Evolutionary conservation across 208 protist species (phyloP), one percentile per base, ranked within the genome.

Genomic region (Leishmania guyanensis): DNA sequence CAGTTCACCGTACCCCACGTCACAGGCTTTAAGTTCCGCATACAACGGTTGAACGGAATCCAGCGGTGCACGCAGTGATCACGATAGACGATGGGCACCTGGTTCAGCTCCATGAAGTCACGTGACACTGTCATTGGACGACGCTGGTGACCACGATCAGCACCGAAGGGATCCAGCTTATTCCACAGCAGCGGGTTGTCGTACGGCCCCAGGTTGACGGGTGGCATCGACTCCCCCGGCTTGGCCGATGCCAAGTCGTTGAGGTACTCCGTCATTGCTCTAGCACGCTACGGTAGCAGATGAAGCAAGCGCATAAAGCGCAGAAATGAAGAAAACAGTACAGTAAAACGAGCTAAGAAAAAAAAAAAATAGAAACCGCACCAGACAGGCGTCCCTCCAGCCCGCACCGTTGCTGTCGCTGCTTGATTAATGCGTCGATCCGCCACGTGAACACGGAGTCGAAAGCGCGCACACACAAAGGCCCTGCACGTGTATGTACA

Each of bases 181-280:
- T 97, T 97, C 93, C 94, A 97, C 64, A 97, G 85, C 29, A 97
- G 87, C 26, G 94, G 94, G 80, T 97, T 97, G 86, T 97, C 94
- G 83, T 96, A 97, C 3, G 94, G 94, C 17, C 94, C 94, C 20
- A 97, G 86, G 81, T 97, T 97, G 79, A 96, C 91, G 65, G 94
- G 94, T 33, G 94, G 92, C 77, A 86, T 83, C 53, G 82, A 71
- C 71, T 95, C 93, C 50, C 91, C 94, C 12, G 86, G 79, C 82
- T 89, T 86, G 64, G 79, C 74, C n/a, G 82, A 68, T 33, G 77
- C 81, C 74, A 96, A 79, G 72, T 97, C 94, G 22, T 91, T 93
- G 68, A 97, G 79, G 80, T 97, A 97, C 84, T 96, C 93, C 36
- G 92, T 96, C 94, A 97, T 97, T 14, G 60, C 72, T 26, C 46